Evolutionary conservation across 2,329 filamentous ascomycete genomes (phyloP).

Genomic region (Colletotrichum sansevieriae): DNA sequence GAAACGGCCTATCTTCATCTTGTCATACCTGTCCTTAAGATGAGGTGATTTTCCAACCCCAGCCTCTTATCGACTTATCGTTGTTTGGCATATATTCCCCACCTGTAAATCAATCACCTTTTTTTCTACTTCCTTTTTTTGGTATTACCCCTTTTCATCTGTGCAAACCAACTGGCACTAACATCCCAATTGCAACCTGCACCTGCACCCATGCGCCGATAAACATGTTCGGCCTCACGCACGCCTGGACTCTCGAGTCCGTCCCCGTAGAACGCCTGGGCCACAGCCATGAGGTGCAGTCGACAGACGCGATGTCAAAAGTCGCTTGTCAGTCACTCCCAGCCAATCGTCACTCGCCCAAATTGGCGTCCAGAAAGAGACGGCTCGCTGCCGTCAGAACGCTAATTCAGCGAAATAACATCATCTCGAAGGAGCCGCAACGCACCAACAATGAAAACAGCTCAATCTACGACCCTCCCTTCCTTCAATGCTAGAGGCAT

Average conservation of each 20-base stretch:
- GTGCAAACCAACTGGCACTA: constrained; percentile 2
- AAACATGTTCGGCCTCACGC: constrained; percentile 10
- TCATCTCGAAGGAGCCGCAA: constrained; percentile 17
- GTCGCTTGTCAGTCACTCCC: background rate
- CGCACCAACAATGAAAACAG: background rate
- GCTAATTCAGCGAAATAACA: constrained; percentile 17
- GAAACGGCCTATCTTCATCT: constrained; percentile 36
- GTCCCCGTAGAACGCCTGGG: background rate
- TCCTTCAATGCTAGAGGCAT: constrained; percentile 4
- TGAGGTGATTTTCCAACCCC: constrained; percentile 40
- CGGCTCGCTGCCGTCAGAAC: constrained; percentile 23
- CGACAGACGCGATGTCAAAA: background rate
- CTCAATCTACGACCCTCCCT: constrained; percentile 9
- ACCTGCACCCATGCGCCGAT: constrained; percentile 12
- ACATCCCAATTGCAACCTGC: background rate
- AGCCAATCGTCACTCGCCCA: constrained; percentile 16
- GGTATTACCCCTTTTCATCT: constrained; percentile 8
- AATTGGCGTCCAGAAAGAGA: constrained; percentile 21
- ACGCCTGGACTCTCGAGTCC: constrained; percentile 12
- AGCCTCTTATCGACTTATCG: constrained; percentile 28
- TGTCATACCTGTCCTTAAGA: constrained; percentile 12
- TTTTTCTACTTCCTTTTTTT: background rate
- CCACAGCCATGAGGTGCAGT: background rate
- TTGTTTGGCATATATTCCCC: constrained; percentile 26
- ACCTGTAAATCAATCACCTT: constrained; percentile 11